Base-by-base conservation (phyloP, 345 rosid genomes). In the Eucalyptus paniculata region DNA sequence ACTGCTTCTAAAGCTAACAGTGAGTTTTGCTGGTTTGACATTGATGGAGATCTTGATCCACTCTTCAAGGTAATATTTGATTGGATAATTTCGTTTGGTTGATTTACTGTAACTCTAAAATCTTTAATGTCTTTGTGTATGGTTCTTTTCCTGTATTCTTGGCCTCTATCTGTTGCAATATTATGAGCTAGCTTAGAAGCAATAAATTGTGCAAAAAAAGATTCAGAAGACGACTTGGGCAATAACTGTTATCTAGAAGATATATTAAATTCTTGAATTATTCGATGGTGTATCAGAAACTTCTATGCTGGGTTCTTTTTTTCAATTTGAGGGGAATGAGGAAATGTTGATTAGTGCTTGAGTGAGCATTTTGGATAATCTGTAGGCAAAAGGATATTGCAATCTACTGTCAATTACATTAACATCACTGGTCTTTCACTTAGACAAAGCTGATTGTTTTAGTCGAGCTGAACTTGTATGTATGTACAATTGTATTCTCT, bases 11-110 rank as follows among this genome's bases (percentile, higher is more conserved):
- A 96, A 92, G 88, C 92, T 90, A 94, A 91, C 91, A 94, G 92
- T 92, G 99, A 97, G 69, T 97, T 97, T 89, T 90, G 93, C 90
- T 97, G 97, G 97, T 97, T 97, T 93, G 97, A 97, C 92, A 94
- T 97, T 88, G 99, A 97, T 92, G 95, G 97, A 90, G 99, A 97
- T 91, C 92, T 97, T 87, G 95, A 97, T 94, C 96, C 99, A 60
- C 94, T 97, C 91, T 97, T 97, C 93, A 97, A 97, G 99, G 99
- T 97, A 90, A 92, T 88, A 87, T 62, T 51, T 90, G 15, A 30
- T 89, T 40, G 49, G 51, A 72, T 23, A 58, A 45, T 40, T 82
- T 44, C 19, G 12, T 56, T 26, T 44, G 19, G 42, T 88, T 49
- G 44, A 50, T 21, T 86, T 45, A 53, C 15, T 50, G 62, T 21